Percentiles rank a stretch among this genome's conserved stretches.
Conservation (phyloP, 228 moss, liverwort and hornwort genomes). For the Sphagnum fallax region DNA sequence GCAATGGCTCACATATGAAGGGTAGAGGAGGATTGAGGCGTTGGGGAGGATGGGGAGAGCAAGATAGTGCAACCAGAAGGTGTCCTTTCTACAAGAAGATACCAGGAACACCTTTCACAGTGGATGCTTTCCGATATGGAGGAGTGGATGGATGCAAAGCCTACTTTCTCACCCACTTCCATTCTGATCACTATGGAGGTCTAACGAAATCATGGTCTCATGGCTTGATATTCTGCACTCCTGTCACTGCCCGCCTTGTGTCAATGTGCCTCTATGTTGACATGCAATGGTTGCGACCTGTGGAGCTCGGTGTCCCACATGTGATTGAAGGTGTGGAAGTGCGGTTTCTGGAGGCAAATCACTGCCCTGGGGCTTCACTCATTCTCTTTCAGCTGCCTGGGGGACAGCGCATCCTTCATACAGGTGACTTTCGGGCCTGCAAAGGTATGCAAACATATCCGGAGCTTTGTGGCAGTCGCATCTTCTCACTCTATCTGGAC, state of each 20-base stretch:
- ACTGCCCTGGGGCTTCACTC: slow-evolving; percentile 90
- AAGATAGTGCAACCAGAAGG: slow-evolving; percentile 26
- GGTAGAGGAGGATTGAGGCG: slow-evolving; percentile 22
- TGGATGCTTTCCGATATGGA: slow-evolving; percentile 84
- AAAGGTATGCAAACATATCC: slow-evolving; percentile 77
- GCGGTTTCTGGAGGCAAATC: slow-evolving; percentile 83
- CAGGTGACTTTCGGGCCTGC: slow-evolving; percentile 87
- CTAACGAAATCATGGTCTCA: slow-evolving; percentile 82
- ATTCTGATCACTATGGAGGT: slow-evolving; percentile 88
- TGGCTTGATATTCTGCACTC: slow-evolving; percentile 90
- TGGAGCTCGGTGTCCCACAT: slow-evolving; percentile 34
- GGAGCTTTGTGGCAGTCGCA: slow-evolving; percentile 42
- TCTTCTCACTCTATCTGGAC: slow-evolving; percentile 69
- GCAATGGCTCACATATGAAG: slow-evolving; percentile 18
- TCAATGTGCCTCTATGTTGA: slow-evolving; percentile 78
- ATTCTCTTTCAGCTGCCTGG: slow-evolving; percentile 45
- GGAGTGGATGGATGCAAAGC: slow-evolving; percentile 70
- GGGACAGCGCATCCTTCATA: slow-evolving; percentile 64
- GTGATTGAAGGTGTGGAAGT: slow-evolving; percentile 64
- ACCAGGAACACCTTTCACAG: slow-evolving; percentile 85
- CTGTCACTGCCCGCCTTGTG: slow-evolving; percentile 74
- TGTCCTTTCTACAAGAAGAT: slow-evolving; percentile 98
- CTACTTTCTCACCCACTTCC: slow-evolving; percentile 90
- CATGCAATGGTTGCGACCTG: slow-evolving; percentile 61
- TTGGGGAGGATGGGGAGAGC: slow-evolving; percentile 9